Evolutionary conservation across 2,329 filamentous ascomycete species (phyloP).

Genomic region (Mycosphaerella arachidis): DNA sequence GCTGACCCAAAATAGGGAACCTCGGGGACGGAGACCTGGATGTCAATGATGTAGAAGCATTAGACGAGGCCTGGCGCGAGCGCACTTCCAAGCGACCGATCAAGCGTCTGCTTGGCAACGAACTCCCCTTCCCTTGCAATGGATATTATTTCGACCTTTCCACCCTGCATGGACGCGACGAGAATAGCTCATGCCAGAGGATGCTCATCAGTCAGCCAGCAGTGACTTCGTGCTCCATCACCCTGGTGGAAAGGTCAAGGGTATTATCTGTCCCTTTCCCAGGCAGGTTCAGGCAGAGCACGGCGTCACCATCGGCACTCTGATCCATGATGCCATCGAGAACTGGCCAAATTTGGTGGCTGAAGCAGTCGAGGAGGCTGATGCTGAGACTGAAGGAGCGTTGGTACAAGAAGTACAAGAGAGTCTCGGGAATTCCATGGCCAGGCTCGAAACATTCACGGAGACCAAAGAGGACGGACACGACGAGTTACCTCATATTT

Average conservation of each 20-base stretch:
- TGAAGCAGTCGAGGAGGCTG: neutral
- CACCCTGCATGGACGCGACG: neutral
- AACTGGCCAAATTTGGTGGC: neutral
- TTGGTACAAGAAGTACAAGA: neutral
- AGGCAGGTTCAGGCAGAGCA: neutral
- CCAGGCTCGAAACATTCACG: neutral
- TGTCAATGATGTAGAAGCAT: neutral
- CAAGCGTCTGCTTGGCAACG: neutral
- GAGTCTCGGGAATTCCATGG: neutral
- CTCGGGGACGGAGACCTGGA: neutral
- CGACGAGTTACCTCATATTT: neutral
- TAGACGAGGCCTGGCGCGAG: neutral
- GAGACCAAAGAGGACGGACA: neutral
- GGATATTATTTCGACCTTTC: neutral
- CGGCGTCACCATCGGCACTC: neutral
- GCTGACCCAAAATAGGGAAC: neutral
- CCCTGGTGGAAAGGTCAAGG: neutral
- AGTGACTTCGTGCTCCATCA: neutral
- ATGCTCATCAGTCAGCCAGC: neutral
- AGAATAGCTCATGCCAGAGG: neutral
- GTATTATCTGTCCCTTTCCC: neutral
- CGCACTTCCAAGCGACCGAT: neutral
- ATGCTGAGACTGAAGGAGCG: neutral
- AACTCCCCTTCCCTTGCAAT: neutral
- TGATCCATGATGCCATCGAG: neutral